Conservation (phyloP, 2,329 filamentous ascomycete genomes). For the Juglanconis oblonga region DNA sequence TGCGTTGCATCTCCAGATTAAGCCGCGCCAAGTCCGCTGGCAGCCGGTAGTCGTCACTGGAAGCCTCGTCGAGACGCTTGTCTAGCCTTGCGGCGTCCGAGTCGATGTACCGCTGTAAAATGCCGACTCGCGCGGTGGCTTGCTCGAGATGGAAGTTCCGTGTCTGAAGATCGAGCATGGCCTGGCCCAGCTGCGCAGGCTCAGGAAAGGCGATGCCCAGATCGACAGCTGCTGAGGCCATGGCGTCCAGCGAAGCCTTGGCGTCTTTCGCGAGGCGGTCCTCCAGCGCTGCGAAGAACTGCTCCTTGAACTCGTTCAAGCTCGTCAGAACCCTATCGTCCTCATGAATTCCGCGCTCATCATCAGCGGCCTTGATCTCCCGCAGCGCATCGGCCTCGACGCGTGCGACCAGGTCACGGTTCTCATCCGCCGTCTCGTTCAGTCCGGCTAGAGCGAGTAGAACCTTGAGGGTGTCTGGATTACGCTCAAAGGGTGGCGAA, state of each 20-base stretch:
- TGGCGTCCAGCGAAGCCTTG: constrained; percentile 51
- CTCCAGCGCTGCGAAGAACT: constrained; percentile 53
- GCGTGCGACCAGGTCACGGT: constrained; percentile 53
- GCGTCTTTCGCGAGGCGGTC: constrained; percentile 55
- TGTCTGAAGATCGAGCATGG: constrained; percentile 55
- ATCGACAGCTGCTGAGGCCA: constrained; percentile 50
- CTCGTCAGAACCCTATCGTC: constrained; percentile 29
- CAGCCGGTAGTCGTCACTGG: constrained; percentile 48
- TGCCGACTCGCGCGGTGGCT: constrained; percentile 48
- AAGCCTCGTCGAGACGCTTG: constrained; percentile 40
- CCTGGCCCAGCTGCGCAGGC: constrained; percentile 46
- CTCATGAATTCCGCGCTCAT: constrained; percentile 20
- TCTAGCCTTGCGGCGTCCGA: constrained; percentile 43
- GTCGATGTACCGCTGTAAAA: constrained; percentile 55
- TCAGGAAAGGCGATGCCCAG: constrained; percentile 48
- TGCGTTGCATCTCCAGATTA: constrained; percentile 72
- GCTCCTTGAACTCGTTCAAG: constrained; percentile 29
- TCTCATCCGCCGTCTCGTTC: constrained; percentile 77
- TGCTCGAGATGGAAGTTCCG: constrained; percentile 55
- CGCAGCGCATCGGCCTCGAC: constrained; percentile 59
- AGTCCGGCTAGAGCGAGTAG: constrained; percentile 70
- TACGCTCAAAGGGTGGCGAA: constrained; percentile 78
- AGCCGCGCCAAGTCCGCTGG: constrained; percentile 60
- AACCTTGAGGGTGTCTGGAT: constrained; percentile 74
- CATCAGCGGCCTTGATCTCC: constrained; percentile 37